Evolutionary conservation across 1,284 basidiomycete genomes (phyloP), one percentile per base, ranked within the genome.

Genomic region (Ustilago lituana): DNA sequence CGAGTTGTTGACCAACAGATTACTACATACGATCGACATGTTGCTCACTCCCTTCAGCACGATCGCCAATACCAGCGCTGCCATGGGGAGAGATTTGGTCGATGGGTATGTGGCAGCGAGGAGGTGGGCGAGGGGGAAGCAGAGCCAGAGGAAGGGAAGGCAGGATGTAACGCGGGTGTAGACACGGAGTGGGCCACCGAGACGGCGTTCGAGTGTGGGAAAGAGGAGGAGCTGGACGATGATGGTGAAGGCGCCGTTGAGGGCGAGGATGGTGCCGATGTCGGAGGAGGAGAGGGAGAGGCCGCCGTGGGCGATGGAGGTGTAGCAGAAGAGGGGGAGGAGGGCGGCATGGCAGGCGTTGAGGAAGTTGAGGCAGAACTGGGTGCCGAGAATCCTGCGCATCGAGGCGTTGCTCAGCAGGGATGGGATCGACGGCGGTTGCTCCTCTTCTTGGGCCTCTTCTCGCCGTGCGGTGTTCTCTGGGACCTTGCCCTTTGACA

Each of bases 321-420:
- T 62, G 46, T 70, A 76, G 57, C 72, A 67, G 47, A 74, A 78
- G 2, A 78, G 57, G 3, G 76, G 75, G 2, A 77, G 52, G n/a
- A 76, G 40, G 0, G 74, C 59, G 3, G 73, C 59, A 29, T 70
- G 60, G 29, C 63, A 73, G 15, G 68, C 70, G 47, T 71, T 71
- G 45, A 67, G 35, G 22, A 78, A 66, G 51, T 74, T 70, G 37
- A 78, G 52, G 36, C 72, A 54, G 27, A 53, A 45, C 27, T 71
- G 67, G 14, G 73, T 74, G 8, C 46, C 37, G 5, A 70, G 24
- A 38, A 87, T 60, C 1, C 60, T 35, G 3, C 66, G 47, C 12
- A 64, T 51, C 12, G 41, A 19, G 23, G 43, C 22, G 3, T 1
- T 76, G 55, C 19, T 74, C 33, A 3, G 48, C 37, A 2, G 43